Evolutionary conservation across 345 rosid species (phyloP).

Genomic region (Aegle marmelos): DNA sequence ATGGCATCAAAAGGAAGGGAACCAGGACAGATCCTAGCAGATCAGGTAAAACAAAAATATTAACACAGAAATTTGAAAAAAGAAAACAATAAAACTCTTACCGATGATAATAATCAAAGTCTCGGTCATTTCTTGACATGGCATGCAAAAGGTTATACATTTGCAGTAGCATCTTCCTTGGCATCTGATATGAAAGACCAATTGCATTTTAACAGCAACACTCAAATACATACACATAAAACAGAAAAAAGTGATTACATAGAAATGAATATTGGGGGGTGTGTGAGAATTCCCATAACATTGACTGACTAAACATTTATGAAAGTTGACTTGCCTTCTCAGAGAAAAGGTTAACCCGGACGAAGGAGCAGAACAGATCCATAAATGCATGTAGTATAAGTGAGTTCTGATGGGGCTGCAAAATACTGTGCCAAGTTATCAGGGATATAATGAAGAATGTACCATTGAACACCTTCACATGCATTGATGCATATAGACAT

Average conservation of each 20-base stretch:
- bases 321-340: conserved; percentile 74
- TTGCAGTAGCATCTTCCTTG: conserved; percentile 97
- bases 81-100: conserved; percentile 23
- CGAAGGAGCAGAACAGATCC: conserved; percentile 97
- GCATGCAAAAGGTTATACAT: conserved; percentile 92
- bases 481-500: not conserved
- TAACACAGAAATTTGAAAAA: not conserved
- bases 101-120: conserved; percentile 99
- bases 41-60: conserved; percentile 2
- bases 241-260: not conserved
- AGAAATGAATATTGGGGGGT: not conserved
- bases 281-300: not conserved
- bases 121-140: conserved; percentile 85
- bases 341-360: conserved; percentile 87
- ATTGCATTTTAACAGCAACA: conserved; percentile 10
- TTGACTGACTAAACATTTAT: not conserved
- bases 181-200: conserved; percentile 57
- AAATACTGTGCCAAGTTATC: conserved; percentile 61
- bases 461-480: not conserved
- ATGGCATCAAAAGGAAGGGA: not conserved
- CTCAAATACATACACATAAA: not conserved
- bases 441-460: conserved; percentile 40
- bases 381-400: conserved; percentile 94
- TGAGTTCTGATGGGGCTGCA: conserved; percentile 99
- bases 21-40: not conserved